Base-by-base conservation (phyloP, 495 filamentous ascomycete species). In the Aspergillus ellipticus region DNA sequence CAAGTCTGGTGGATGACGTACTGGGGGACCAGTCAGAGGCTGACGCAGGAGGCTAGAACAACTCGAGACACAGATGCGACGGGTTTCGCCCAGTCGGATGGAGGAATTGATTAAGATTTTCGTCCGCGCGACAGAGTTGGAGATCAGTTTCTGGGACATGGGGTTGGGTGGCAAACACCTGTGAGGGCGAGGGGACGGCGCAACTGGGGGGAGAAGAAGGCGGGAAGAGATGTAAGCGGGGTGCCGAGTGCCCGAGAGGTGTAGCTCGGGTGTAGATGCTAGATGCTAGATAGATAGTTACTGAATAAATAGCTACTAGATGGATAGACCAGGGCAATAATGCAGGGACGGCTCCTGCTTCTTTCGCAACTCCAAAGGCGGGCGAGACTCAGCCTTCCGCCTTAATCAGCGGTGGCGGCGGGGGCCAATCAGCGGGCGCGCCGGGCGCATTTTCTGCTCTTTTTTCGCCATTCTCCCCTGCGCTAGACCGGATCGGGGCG, bases 101-200 rank as follows among this genome's bases (percentile, higher is more conserved):
- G 90, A 94, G 53, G 87, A 95, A 66, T 71, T 96, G 55, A 86
- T 90, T 16, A 74, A 79, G 51, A 88, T 96, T 43, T 96, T 96
- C 66, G 82, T 91, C 45, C 87, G 89, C 59, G 89, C 89, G 21
- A 96, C 90, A 3, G 90, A 95, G 83, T 85, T 96, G 81, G 91
- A 96, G 71, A 86, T 85, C 61, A 86, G 82, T 1, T 95, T 96
- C 71, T 95, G 91, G 91, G 84, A 91, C 49, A 94, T 95, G 85
- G 85, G 89, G 9, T 41, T 81, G 42, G 73, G 70, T 48, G 45
- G 45, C 45, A 22, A 48, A 48, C 28, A n/a, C 17, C 28, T n/a
- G 6, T 48, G 29, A 22, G 13, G 10, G 24, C 21, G 21, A 24
- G 6, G 6, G 42, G n/a, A 21, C 21, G 1, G 42, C 17, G 3